phyloP scores from a whole-genome alignment of 768 basidiomycete genomes.

The Lyophyllum atratum region DNA sequence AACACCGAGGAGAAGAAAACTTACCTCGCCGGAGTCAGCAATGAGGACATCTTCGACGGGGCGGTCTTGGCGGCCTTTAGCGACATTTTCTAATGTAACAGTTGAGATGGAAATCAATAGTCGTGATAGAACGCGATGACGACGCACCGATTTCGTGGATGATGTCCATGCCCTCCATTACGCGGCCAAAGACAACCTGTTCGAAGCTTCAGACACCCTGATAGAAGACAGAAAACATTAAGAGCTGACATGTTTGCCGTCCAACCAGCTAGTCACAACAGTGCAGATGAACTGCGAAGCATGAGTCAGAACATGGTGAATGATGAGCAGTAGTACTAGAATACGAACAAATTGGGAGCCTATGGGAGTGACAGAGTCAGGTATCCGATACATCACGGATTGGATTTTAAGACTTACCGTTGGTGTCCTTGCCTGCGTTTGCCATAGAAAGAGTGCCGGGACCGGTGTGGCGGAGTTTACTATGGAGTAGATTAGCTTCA shows the following conservation, averaged over 20 bases:
- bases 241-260: constrained; percentile 76
- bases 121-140: neutral
- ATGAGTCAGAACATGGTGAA: neutral
- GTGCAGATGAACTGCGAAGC: constrained; percentile 85
- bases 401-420: constrained; percentile 51
- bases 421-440: constrained; percentile 90
- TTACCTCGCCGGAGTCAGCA: constrained; percentile 85
- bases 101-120: neutral
- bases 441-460: constrained; percentile 93
- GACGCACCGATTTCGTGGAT: constrained; percentile 70
- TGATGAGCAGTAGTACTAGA: neutral
- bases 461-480: constrained; percentile 93
- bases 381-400: neutral
- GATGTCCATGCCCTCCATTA: constrained; percentile 91
- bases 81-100: constrained; percentile 60
- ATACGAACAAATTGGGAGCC: constrained; percentile 86
- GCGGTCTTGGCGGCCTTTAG: constrained; percentile 70
- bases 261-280: constrained; percentile 83
- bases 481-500: constrained; percentile 29
- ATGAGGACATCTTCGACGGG: constrained; percentile 81
- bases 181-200: constrained; percentile 91
- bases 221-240: neutral
- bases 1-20: constrained; percentile 7
- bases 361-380: constrained; percentile 24
- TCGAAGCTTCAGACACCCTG: neutral